These are phyloP conservation scores for Candida rishiriensis DNA, from an alignment of 805 yeast species.

Conservation along the genomic window DNA sequence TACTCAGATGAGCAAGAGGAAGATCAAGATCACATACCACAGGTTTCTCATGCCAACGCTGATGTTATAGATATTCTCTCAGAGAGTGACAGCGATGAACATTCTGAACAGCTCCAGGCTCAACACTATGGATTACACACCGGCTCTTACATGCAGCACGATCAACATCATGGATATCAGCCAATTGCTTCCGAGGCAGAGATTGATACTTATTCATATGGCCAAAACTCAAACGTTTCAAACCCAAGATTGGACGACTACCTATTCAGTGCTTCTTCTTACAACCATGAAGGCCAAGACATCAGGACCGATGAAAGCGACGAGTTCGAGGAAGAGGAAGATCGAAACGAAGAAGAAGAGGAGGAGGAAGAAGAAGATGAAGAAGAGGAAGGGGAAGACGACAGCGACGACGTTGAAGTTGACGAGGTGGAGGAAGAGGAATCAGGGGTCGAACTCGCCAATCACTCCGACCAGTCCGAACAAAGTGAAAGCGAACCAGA, in stretches of 20 bases:
- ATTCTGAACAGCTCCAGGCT: background rate
- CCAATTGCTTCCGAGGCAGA: too few relatives aligned
- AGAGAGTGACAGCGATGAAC: too few relatives aligned
- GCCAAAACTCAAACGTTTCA: too few relatives aligned
- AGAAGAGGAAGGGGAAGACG: conserved; percentile 2
- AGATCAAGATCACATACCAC: conserved; percentile 1
- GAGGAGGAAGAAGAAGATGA: conserved; percentile 6
- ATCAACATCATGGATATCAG: too few relatives aligned
- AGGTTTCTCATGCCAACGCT: background rate
- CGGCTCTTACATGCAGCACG: too few relatives aligned
- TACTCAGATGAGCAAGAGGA: conserved; percentile 5
- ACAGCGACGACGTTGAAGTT: conserved; percentile 1
- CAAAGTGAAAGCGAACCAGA: background rate
- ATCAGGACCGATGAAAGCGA: conserved; percentile 1
- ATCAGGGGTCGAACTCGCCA: background rate
- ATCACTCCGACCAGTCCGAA: background rate
- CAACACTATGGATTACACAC: too few relatives aligned
- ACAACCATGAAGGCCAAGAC: conserved; percentile 1
- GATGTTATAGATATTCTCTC: background rate
- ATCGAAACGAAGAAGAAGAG: conserved; percentile 5
- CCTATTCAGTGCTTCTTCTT: background rate
- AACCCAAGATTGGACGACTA: background rate
- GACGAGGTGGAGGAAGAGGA: conserved; percentile 4
- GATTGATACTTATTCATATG: too few relatives aligned
- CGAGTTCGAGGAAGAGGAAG: background rate